Conservation (phyloP, 805 yeast species). For the Saccharomycopsis sp. region DNA sequence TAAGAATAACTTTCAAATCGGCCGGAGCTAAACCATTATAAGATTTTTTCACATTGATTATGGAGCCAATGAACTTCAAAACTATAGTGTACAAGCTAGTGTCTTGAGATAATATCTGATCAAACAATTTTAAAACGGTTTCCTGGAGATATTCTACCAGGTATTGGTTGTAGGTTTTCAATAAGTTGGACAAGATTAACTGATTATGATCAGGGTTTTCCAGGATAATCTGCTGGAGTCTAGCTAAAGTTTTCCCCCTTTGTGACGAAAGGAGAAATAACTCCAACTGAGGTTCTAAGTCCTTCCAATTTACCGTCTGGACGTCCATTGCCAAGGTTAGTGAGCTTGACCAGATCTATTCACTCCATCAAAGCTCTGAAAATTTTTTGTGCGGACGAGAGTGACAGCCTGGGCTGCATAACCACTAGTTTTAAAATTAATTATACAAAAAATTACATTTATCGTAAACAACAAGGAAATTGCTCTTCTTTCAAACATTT, state of each 20-base stretch:
- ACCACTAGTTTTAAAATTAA: too few relatives aligned
- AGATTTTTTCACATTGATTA: conserved; percentile 3
- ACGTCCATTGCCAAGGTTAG: conserved; percentile 1
- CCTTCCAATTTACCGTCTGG: conserved; percentile 6
- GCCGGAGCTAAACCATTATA: conserved; percentile 4
- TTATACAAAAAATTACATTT: too few relatives aligned
- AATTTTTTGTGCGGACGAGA: too few relatives aligned
- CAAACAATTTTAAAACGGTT: conserved; percentile 3
- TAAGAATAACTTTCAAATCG: conserved; percentile 7
- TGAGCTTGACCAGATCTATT: too few relatives aligned
- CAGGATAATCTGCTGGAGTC: neutral
- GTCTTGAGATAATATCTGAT: conserved; percentile 1
- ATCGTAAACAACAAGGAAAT: too few relatives aligned
- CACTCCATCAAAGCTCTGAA: too few relatives aligned
- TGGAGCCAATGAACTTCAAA: conserved; percentile 1
- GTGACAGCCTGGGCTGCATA: too few relatives aligned
- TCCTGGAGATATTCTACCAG: neutral
- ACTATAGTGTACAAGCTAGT: neutral
- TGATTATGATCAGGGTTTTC: too few relatives aligned
- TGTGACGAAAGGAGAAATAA: neutral
- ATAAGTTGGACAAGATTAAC: neutral
- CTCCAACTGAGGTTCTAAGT: neutral
- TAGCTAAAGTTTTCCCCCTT: neutral
- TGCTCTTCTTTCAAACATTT: too few relatives aligned
- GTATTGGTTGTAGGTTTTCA: neutral